phyloP scores from a whole-genome alignment of 2,329 filamentous ascomycete genomes.

The Claviceps digitariae region DNA sequence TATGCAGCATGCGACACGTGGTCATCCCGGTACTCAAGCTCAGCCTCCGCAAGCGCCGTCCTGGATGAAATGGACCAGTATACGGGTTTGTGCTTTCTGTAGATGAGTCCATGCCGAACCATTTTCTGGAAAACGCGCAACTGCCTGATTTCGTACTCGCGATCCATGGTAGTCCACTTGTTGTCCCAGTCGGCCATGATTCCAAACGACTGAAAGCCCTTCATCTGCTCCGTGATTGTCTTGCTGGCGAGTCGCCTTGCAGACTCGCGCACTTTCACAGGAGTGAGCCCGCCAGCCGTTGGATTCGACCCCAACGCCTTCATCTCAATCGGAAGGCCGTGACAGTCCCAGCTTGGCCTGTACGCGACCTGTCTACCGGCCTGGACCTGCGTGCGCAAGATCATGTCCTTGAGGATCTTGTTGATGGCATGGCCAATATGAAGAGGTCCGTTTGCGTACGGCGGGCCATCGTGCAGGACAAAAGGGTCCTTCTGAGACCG shows the following conservation, averaged over 20 bases:
- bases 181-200: conserved; percentile 72
- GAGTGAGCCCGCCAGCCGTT: conserved; percentile 27
- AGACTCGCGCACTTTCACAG: conserved; percentile 47
- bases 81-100: conserved; percentile 67
- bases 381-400: conserved; percentile 67
- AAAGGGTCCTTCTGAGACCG: conserved; percentile 50
- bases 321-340: conserved; percentile 91
- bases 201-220: conserved; percentile 57
- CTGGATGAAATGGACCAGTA: conserved; percentile 74
- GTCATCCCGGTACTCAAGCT: conserved; percentile 69
- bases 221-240: conserved; percentile 61
- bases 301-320: conserved; percentile 60
- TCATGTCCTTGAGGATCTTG: conserved; percentile 93
- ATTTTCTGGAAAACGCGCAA: conserved; percentile 62
- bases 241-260: conserved; percentile 53
- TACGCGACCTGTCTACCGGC: conserved; percentile 61
- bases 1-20: conserved; percentile 63
- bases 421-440: conserved; percentile 94
- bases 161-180: conserved; percentile 69
- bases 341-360: conserved; percentile 92
- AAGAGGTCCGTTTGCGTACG: conserved; percentile 85
- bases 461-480: conserved; percentile 85
- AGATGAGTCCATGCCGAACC: conserved; percentile 60
- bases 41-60: conserved; percentile 71
- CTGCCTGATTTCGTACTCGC: conserved; percentile 59